Evolutionary conservation across 1,139 yeast genomes (phyloP).

Genomic region (Zygoascus sp.): DNA sequence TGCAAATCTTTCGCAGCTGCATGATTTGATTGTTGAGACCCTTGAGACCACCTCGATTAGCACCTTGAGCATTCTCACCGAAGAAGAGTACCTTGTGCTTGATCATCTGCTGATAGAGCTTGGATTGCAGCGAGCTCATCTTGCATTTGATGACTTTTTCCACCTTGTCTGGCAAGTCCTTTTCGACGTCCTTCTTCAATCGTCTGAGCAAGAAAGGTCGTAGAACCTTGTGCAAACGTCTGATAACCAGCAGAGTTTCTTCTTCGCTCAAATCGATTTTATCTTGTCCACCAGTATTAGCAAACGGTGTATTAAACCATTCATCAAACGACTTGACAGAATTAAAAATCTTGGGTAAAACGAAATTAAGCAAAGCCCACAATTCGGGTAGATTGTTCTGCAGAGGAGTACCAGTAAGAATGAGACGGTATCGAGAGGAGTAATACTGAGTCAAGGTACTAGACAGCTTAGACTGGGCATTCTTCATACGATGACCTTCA

Average conservation of each 20-base stretch:
- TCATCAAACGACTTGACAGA: constrained; percentile 98
- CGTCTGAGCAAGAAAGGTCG: constrained; percentile 93
- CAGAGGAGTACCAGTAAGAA: constrained; percentile 94
- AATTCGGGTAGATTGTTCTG: constrained; percentile 95
- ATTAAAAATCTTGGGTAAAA: constrained; percentile 90
- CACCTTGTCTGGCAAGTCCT: constrained; percentile 91
- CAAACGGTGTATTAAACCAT: constrained; percentile 98
- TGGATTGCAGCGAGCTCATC: constrained; percentile 80
- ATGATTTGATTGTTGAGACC: constrained; percentile 91
- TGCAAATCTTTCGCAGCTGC: constrained; percentile 95
- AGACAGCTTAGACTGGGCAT: constrained; percentile 82
- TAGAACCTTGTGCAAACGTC: constrained; percentile 93
- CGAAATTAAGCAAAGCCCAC: constrained; percentile 95
- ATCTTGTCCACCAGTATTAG: constrained; percentile 91
- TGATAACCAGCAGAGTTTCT: constrained; percentile 86
- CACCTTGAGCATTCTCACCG: constrained; percentile 49
- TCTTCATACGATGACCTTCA: constrained; percentile 99
- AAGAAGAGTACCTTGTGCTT: constrained; percentile 83
- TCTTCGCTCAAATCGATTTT: constrained; percentile 93
- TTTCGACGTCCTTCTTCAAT: constrained; percentile 94
- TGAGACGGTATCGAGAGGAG: constrained; percentile 77
- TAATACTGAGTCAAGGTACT: constrained; percentile 78
- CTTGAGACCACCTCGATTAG: constrained; percentile 68
- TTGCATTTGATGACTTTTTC: constrained; percentile 94
- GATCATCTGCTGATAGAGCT: constrained; percentile 84